Evolutionary conservation across 2,329 filamentous ascomycete genomes (phyloP), one percentile per base, ranked within the genome.

Genomic region (Colletotrichum spaethianum): DNA sequence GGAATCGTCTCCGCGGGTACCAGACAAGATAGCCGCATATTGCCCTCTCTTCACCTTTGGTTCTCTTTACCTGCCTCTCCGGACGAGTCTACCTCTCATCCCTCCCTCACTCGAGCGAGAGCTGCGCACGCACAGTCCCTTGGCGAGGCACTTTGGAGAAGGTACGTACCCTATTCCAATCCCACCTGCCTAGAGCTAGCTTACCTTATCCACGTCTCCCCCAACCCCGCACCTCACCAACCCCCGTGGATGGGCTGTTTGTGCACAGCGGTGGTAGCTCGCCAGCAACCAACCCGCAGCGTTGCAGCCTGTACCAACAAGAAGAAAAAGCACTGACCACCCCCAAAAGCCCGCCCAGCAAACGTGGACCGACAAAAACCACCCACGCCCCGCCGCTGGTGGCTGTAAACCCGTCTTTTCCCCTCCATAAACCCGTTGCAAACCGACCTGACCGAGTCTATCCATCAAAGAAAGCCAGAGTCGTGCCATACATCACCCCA

Each of bases 381-480:
- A 62, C 64, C 73, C 65, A 67, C 67, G 74, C 64, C 64, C 69
- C 69, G 69, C 68, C 68, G 56, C 48, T 56, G 36, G 64, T 61
- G 63, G 63, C 56, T 72, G 60, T 63, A 65, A 44, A 74, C 73
- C 52, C 60, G 62, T 72, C 73, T 67, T 56, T 72, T 23, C 75
- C 73, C 75, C 61, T 73, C 75, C 75, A 77, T 75, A 78, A 77
- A 64, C 73, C 78, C 79, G 78, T 71, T 76, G 76, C 74, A 78
- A 80, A 79, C 79, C 79, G 46, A 63, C 33, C 23, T 33, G 44
- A 40, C 74, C 75, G 75, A 75, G 74, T 75, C 75, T 59, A 68
- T 67, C 57, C 67, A 63, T 64, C 67, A 50, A 52, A 52, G 36
- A 75, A 74, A 74, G 56, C 56, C 63, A 50, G 64, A 67, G 44